These are phyloP conservation scores for Thermomucor indicae-seudaticae DNA, from an alignment of 371 early-diverging fungal species.

Conservation along the genomic window DNA sequence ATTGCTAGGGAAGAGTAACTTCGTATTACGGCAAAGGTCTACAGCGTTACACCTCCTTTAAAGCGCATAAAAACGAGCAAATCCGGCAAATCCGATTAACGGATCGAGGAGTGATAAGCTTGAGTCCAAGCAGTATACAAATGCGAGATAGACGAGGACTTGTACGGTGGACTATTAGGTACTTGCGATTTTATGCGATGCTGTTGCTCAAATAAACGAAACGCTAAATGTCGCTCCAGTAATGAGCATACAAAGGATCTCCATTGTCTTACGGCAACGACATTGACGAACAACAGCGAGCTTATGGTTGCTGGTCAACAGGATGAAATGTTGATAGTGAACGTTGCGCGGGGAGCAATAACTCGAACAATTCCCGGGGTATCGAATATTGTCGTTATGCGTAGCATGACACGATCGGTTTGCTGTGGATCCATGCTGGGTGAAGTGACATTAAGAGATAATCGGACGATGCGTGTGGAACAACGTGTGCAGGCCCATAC, in stretches of 20 bases:
- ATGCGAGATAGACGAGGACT: constrained; percentile 68
- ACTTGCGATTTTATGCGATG: neutral
- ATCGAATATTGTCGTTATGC: constrained; percentile 67
- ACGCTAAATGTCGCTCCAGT: constrained; percentile 18
- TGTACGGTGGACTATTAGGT: constrained; percentile 68
- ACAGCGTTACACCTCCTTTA: constrained; percentile 66
- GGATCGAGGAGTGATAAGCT: constrained; percentile 65
- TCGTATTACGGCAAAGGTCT: constrained; percentile 57
- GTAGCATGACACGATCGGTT: constrained; percentile 54
- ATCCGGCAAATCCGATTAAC: constrained; percentile 64
- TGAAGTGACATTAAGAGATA: constrained; percentile 68
- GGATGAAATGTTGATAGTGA: constrained; percentile 60
- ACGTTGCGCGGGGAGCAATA: constrained; percentile 63
- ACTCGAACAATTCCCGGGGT: constrained; percentile 39
- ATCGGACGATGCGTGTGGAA: constrained; percentile 64
- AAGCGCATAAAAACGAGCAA: constrained; percentile 58
- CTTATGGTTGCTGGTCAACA: constrained; percentile 66
- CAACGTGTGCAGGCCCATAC: constrained; percentile 73
- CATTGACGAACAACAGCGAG: constrained; percentile 58
- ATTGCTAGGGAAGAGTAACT: constrained; percentile 53
- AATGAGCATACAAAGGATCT: constrained; percentile 56
- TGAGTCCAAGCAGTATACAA: constrained; percentile 64
- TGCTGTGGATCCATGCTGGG: constrained; percentile 70
- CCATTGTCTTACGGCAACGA: constrained; percentile 64
- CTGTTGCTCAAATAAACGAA: neutral